Conservation (phyloP, 2,329 filamentous ascomycete species). For the Colletotrichum higginsianum region DNA sequence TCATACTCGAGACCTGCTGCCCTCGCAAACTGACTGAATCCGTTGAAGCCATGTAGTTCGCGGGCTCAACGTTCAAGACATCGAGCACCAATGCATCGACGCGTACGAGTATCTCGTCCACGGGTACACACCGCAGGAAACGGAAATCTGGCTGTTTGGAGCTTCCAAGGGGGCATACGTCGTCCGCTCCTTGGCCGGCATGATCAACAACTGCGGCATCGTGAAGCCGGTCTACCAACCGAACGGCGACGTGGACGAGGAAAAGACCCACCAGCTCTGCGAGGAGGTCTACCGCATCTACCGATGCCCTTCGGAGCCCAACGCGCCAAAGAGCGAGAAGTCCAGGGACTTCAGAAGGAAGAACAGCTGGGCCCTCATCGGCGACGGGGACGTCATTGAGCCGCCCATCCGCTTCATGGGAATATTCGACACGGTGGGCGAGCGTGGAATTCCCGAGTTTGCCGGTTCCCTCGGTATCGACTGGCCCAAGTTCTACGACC, state of each 20-base stretch:
- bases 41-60: slow-evolving; percentile 11
- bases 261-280: slow-evolving; percentile 38
- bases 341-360: slow-evolving; percentile 41
- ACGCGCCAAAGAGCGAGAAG: slow-evolving; percentile 41
- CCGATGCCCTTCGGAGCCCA: slow-evolving; percentile 41
- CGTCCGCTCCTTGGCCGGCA: slow-evolving; percentile 46
- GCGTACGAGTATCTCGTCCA: slow-evolving; percentile 42
- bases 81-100: slow-evolving; percentile 42
- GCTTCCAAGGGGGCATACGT: slow-evolving; percentile 47
- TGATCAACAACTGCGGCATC: slow-evolving; percentile 51
- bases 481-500: slow-evolving; percentile 47
- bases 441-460: slow-evolving; percentile 44
- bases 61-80: slow-evolving; percentile 24
- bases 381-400: slow-evolving; percentile 30
- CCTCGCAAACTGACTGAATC: neutral
- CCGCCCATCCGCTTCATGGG: slow-evolving; percentile 46
- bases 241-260: slow-evolving; percentile 25
- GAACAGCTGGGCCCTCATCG: slow-evolving; percentile 38
- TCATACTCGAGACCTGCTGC: neutral
- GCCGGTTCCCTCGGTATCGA: slow-evolving; percentile 44
- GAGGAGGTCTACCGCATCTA: slow-evolving; percentile 46
- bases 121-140: slow-evolving; percentile 28
- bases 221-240: slow-evolving; percentile 35
- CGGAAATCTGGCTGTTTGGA: slow-evolving; percentile 49
- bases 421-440: slow-evolving; percentile 46